Evolutionary conservation across 345 rosid species (phyloP).

Genomic region (Gossypium turneri): DNA sequence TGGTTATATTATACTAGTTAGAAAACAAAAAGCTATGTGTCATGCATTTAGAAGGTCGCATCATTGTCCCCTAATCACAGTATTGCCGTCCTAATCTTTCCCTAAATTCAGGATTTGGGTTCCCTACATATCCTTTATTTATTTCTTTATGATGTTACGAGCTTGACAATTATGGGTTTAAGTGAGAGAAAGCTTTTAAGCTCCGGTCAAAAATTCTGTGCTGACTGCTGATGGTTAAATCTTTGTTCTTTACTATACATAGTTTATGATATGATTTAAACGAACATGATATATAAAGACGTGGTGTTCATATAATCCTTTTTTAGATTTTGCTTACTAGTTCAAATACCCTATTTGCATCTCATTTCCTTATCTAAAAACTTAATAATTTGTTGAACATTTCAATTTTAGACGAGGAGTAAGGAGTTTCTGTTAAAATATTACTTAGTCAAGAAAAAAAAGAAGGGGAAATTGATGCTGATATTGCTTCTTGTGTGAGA

Average conservation of each 20-base stretch:
- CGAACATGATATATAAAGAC: too few species aligned
- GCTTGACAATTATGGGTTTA: not conserved
- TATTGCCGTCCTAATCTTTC: slow-evolving; percentile 11
- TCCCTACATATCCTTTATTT: not conserved
- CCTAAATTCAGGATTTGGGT: slow-evolving; percentile 18
- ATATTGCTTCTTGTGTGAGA: not conserved
- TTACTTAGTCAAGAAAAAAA: not conserved
- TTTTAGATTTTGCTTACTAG: too few species aligned
- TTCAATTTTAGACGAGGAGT: not conserved
- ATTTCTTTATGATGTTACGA: not conserved
- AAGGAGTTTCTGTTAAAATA: not conserved
- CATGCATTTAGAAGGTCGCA: slow-evolving; percentile 17
- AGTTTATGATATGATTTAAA: too few species aligned
- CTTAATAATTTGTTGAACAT: not conserved
- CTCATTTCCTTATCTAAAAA: not conserved
- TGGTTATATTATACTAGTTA: not conserved
- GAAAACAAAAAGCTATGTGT: not conserved
- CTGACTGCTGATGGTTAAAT: not conserved
- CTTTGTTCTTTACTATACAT: not conserved
- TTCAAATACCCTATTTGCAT: too few species aligned
- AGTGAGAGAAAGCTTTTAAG: not conserved
- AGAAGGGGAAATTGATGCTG: not conserved
- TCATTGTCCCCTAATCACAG: slow-evolving; percentile 14
- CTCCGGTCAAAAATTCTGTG: slow-evolving; percentile 3
- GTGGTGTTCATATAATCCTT: too few species aligned